Conservation (phyloP, 768 basidiomycete species). For the Pisolithus sp. region DNA sequence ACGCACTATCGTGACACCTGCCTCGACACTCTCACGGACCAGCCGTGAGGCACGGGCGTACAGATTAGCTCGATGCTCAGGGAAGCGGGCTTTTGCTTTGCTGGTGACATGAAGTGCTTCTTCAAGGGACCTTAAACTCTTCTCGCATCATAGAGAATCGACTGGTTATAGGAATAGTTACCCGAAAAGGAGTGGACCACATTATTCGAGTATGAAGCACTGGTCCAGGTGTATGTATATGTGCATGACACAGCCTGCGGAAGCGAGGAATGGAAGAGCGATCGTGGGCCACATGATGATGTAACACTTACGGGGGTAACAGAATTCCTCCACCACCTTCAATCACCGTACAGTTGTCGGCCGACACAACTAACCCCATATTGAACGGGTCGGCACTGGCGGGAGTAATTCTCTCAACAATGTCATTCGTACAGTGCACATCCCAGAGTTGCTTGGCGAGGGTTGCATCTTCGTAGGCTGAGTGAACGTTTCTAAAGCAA, state of each 20-base stretch:
- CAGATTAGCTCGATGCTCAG: slow-evolving; percentile 38
- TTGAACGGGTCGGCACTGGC: neutral
- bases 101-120: slow-evolving; percentile 52
- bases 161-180: slow-evolving; percentile 21
- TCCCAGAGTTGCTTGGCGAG: slow-evolving; percentile 22
- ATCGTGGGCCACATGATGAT: slow-evolving; percentile 20
- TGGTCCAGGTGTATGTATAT: slow-evolving; percentile 69
- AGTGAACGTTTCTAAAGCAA: slow-evolving; percentile 21
- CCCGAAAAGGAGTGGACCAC: slow-evolving; percentile 47
- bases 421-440: slow-evolving; percentile 25
- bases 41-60: slow-evolving; percentile 47
- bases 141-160: neutral
- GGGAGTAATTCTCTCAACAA: slow-evolving; percentile 20
- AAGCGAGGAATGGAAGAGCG: no score
- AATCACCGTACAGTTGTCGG: slow-evolving; percentile 1
- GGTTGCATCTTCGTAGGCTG: slow-evolving; percentile 22
- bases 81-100: slow-evolving; percentile 44
- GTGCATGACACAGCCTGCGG: slow-evolving; percentile 10
- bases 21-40: slow-evolving; percentile 50
- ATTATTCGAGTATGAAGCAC: slow-evolving; percentile 57
- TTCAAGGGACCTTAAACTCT: slow-evolving; percentile 38
- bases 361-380: neutral
- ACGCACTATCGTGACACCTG: slow-evolving; percentile 59
- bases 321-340: slow-evolving; percentile 25
- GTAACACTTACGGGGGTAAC: slow-evolving; percentile 9